Conservation (phyloP, 768 basidiomycete species). For the Rhodotorula toruloides region DNA sequence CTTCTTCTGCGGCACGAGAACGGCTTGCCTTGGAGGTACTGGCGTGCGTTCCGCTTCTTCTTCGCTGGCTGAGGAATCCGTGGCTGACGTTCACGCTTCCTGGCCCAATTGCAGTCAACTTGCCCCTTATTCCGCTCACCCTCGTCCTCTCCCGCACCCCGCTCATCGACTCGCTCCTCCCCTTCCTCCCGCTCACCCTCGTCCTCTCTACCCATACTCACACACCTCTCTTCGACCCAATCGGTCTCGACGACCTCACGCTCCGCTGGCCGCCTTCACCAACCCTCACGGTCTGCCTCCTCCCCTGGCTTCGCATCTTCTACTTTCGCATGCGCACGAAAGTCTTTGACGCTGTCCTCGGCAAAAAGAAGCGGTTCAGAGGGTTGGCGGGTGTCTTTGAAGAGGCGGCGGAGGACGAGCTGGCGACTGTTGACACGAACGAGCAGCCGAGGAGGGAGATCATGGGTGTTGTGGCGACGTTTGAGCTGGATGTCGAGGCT, state of each 20-base stretch:
- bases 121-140: slow-evolving; percentile 38
- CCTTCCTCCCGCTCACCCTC: slow-evolving; percentile 40
- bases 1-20: slow-evolving; percentile 1
- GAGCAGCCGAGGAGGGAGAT: not conserved
- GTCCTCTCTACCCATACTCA: slow-evolving; percentile 25
- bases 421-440: not conserved
- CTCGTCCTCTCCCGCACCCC: slow-evolving; percentile 40
- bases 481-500: slow-evolving; percentile 24
- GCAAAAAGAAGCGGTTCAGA: slow-evolving; percentile 1
- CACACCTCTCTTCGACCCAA: slow-evolving; percentile 10
- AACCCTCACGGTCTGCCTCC: slow-evolving; percentile 37
- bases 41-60: slow-evolving; percentile 16
- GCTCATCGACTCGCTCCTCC: slow-evolving; percentile 42
- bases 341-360: slow-evolving; percentile 35
- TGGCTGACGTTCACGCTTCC: not conserved
- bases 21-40: slow-evolving; percentile 13
- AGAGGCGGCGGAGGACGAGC: slow-evolving; percentile 17
- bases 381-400: slow-evolving; percentile 32
- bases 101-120: slow-evolving; percentile 22
- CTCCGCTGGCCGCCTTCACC: slow-evolving; percentile 38
- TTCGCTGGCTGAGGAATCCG: not conserved
- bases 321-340: slow-evolving; percentile 28
- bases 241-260: slow-evolving; percentile 34
- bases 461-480: slow-evolving; percentile 23
- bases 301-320: slow-evolving; percentile 39